phyloP scores from a whole-genome alignment of 768 basidiomycete species.

The Hericium alpestre region DNA sequence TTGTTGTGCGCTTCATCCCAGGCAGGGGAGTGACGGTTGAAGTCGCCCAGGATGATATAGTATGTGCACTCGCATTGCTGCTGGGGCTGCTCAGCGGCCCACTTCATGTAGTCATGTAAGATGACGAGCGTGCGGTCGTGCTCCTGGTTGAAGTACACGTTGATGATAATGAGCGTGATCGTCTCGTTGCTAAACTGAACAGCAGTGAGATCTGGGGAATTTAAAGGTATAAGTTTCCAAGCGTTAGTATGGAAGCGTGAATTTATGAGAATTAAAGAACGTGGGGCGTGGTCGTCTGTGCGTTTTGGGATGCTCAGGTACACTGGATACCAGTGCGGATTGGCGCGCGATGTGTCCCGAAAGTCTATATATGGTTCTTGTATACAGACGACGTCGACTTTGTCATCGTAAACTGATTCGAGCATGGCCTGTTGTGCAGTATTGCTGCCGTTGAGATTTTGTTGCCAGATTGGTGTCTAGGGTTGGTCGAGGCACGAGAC shows the following conservation, averaged over 20 bases:
- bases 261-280: conserved; percentile 11
- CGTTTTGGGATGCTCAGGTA: conserved; percentile 18
- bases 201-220: conserved; percentile 19
- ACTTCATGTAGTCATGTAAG: conserved; percentile 3
- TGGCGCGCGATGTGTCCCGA: conserved; percentile 10
- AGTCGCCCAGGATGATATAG: conserved; percentile 25
- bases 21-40: conserved; percentile 29
- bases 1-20: conserved; percentile 27
- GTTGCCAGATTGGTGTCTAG: no score
- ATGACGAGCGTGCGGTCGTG: conserved; percentile 13
- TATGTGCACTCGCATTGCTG: conserved; percentile 2
- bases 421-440: conserved; percentile 13
- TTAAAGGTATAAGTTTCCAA: conserved; percentile 5
- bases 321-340: conserved; percentile 9
- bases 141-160: conserved; percentile 28
- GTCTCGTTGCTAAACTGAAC: conserved; percentile 14
- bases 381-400: conserved; percentile 24
- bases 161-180: conserved; percentile 22
- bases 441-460: conserved; percentile 20
- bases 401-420: neutral
- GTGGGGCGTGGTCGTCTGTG: neutral
- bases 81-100: neutral
- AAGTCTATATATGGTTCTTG: conserved; percentile 30
- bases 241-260: conserved; percentile 3
- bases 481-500: no score